Percentiles rank a stretch among this genome's conserved stretches.
Conservation (phyloP, 352 stramenopile genomes). For the Thalassiosira livingstoniorum region DNA sequence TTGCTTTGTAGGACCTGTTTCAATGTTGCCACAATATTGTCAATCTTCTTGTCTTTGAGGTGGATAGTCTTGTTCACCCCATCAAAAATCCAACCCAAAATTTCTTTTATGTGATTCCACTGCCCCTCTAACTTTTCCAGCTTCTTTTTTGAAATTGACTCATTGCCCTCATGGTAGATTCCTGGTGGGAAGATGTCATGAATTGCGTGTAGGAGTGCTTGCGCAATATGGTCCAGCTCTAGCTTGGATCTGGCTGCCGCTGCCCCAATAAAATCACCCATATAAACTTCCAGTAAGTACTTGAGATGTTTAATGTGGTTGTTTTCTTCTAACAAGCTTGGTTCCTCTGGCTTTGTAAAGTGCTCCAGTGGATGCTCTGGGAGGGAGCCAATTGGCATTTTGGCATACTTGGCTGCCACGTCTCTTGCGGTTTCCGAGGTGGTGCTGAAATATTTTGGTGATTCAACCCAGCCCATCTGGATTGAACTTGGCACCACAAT, state of each 20-base stretch:
- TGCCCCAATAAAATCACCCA: not conserved
- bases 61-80: not conserved
- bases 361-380: constrained; percentile 20
- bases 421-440: constrained; percentile 46
- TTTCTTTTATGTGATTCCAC: not conserved
- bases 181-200: not conserved
- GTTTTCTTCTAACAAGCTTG: too few species aligned
- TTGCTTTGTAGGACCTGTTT: not conserved
- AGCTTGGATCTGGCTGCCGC: not conserved
- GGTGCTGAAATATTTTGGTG: constrained; percentile 44
- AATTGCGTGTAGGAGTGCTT: not conserved
- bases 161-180: not conserved
- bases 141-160: not conserved
- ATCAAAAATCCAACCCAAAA: not conserved
- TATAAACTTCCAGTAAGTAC: constrained; percentile 2
- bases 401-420: constrained; percentile 28
- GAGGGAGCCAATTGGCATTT: constrained; percentile 17
- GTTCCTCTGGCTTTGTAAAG: not conserved
- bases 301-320: too few species aligned
- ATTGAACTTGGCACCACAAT: constrained; percentile 51
- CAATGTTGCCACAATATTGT: not conserved
- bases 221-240: not conserved
- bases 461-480: constrained; percentile 54
- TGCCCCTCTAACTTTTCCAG: not conserved
- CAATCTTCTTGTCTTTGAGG: not conserved